Evolutionary conservation across 1,284 basidiomycete species (phyloP), one percentile per base, ranked within the genome.

Genomic region (Boletus hoseneyae): DNA sequence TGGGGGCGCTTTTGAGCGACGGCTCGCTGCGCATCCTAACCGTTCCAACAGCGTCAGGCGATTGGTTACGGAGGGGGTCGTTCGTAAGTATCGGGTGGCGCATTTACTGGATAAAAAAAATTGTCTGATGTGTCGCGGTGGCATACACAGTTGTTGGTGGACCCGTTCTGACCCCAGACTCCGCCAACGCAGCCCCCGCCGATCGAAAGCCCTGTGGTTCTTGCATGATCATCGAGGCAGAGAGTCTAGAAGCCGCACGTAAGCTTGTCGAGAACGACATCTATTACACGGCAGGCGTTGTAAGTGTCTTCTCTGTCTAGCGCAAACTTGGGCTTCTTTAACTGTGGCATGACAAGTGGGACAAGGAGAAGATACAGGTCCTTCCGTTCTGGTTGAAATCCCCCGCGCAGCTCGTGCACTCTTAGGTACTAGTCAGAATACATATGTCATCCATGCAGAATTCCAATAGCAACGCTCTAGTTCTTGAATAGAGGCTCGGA

Each of bases 261-360:
- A 66, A 70, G 51, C 54, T 75, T 47, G 60, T 82, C n/a, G 74
- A 80, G 57, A 55, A 55, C 3, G 80, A 83, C 55, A 58, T 80
- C 7, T 82, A 82, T 56, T 80, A 78, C 60, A 78, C 68, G 33
- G 58, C 64, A 27, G 73, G 72, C n/a, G 82, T 84, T 53, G 82
- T 82, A 55, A 67, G 80, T 70, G 3, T 49, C 41, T 19, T 38
- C 30, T 18, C 34, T 18, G 30, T 41, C 25, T 16, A 16, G n/a
- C 13, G 6, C 21, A 15, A 18, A 27, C 37, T 52, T 33, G 36
- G 45, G 42, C 25, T 40, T 29, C 41, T 40, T 42, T 39, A 18
- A 30, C 33, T 35, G 34, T 36, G 30, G 29, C 11, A 30, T 12
- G 10, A 4, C 29, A 30, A 30, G 29, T 30, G 29, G 29, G 29